Conservation (phyloP, 139 green algal species). For the Eudorina sp. region DNA sequence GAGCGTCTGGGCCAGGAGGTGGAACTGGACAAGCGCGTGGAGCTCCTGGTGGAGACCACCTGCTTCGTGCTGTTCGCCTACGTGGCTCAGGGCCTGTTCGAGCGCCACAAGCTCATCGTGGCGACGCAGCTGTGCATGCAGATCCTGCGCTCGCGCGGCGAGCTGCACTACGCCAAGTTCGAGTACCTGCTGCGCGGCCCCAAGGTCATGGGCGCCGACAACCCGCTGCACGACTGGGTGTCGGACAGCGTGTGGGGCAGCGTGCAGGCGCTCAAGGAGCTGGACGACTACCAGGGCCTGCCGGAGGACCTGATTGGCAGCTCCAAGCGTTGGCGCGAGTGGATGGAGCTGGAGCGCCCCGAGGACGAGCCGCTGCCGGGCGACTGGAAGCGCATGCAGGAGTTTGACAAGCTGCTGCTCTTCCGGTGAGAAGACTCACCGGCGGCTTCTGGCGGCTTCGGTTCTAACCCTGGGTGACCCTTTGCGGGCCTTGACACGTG, state of each 20-base stretch:
- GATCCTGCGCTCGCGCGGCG: slow-evolving; percentile 77
- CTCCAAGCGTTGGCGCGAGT: slow-evolving; percentile 93
- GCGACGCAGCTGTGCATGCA: slow-evolving; percentile 91
- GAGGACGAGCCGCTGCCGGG: slow-evolving; percentile 93
- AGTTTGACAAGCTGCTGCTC: slow-evolving; percentile 86
- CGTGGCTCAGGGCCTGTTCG: slow-evolving; percentile 90
- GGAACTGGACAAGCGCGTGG: slow-evolving; percentile 76
- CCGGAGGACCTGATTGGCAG: slow-evolving; percentile 87
- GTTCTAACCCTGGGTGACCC: too few relatives aligned
- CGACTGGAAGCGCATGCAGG: slow-evolving; percentile 93
- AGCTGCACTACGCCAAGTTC: slow-evolving; percentile 84
- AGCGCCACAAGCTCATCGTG: slow-evolving; percentile 95
- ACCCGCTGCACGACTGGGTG: slow-evolving; percentile 89
- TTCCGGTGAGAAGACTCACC: slow-evolving; percentile 46
- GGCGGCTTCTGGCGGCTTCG: too few relatives aligned
- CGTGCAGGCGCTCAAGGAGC: slow-evolving; percentile 69
- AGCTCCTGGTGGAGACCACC: slow-evolving; percentile 83
- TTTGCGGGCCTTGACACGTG: too few relatives aligned
- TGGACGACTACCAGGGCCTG: slow-evolving; percentile 88
- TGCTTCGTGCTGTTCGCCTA: slow-evolving; percentile 83
- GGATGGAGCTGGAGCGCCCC: slow-evolving; percentile 89
- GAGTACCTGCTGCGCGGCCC: slow-evolving; percentile 88
- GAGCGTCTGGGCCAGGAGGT: slow-evolving; percentile 65
- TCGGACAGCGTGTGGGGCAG: slow-evolving; percentile 71
- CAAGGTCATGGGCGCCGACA: slow-evolving; percentile 80